Conservation (phyloP, 805 yeast genomes). For the Yarrowia alimentaria region DNA sequence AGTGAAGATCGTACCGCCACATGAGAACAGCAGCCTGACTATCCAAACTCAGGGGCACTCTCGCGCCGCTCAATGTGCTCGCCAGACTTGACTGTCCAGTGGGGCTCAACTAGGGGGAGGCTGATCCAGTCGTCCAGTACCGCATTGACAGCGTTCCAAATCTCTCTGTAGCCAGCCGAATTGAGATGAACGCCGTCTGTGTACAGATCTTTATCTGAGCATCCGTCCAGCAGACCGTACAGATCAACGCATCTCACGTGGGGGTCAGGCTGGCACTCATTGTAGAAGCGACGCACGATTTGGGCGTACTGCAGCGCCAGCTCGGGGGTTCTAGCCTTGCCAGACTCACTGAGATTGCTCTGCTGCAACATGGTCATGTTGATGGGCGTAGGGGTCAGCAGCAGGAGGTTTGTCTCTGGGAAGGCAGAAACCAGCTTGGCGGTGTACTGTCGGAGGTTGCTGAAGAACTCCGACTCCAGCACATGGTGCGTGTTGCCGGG, state of each 20-base stretch:
- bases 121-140: constrained; percentile 14
- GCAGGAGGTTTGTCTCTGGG: constrained; percentile 12
- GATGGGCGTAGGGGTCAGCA: constrained; percentile 16
- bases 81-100: constrained; percentile 14
- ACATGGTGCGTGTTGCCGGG: constrained; percentile 30
- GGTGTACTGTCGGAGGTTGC: constrained; percentile 12
- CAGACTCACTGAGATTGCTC: constrained; percentile 6
- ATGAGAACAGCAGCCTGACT: no score
- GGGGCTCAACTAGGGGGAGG: constrained; percentile 12
- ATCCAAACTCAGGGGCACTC: no score
- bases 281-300: constrained; percentile 3
- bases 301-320: constrained; percentile 20
- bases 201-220: not conserved
- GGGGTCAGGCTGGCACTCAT: constrained; percentile 11
- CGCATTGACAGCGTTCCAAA: constrained; percentile 19
- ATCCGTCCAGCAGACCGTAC: constrained; percentile 1
- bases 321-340: constrained; percentile 7
- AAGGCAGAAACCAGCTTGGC: constrained; percentile 7
- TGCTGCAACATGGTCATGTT: constrained; percentile 7
- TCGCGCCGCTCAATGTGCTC: not conserved
- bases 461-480: not conserved
- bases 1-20: no score
- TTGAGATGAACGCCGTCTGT: constrained; percentile 11
- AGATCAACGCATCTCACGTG: constrained; percentile 15
- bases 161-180: constrained; percentile 14